Evolutionary conservation across 805 yeast genomes (phyloP), one percentile per base, ranked within the genome.

Genomic region (Tetrapisispora nanseiensis): DNA sequence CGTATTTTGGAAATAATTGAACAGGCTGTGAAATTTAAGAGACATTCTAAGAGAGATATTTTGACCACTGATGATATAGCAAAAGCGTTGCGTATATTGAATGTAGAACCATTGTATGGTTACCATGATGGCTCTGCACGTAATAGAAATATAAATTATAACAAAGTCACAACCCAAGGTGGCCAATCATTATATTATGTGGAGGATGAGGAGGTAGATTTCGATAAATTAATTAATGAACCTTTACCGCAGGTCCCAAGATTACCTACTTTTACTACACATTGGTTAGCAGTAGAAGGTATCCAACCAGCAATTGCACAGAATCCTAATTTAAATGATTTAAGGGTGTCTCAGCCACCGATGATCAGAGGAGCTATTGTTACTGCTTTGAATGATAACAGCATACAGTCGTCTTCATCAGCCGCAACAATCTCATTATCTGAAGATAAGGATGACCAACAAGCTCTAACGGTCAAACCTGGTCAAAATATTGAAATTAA

Each of bases 251-350:
- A 82, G 54, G 95, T 94, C 3, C 98, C 99, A 4, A 74, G 97
- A 45, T 80, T 82, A 46, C 81, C 95, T 2, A 81, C 95, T 0
- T 89, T 85, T 61, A 87, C 97, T 0, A 95, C 97, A 6, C 95
- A 84, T 60, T 90, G 98, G 97, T 70, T 94, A 26, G 97, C 98
- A 0, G 85, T 92, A 41, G 99, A 92, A 63, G 99, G 99, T 44
- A 95, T 92, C 8, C 99, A 92, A 59, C 98, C 99, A 1, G 81
- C 92, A 26, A 90, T 92, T 42, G 95, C 97, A 2, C 98, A 94
- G 64, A 92, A 92, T 65, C 99, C 99, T 20, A 60, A 68, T 16
- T 74, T 81, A 39, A 71, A 78, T 39, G 97, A 89, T 51, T 80
- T 90, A 47, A 78, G 80, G 57, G 45, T 56, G 11, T 74, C 77